Evolutionary conservation across 345 rosid species (phyloP).

Genomic region (Aethionema arabicum): DNA sequence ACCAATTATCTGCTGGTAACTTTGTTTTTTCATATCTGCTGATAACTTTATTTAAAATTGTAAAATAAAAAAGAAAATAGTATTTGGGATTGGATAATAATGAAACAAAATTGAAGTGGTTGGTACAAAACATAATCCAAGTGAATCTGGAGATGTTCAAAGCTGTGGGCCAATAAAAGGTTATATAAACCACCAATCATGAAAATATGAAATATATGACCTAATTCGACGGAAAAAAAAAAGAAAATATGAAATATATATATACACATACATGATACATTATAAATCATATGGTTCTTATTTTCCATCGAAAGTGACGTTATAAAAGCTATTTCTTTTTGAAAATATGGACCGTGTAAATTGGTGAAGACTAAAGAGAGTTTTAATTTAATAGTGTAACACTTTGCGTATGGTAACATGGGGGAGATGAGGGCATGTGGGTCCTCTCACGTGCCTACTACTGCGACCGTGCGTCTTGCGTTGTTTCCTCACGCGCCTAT

Average conservation of each 20-base stretch:
- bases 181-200: conserved; percentile 32
- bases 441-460: conserved; percentile 19
- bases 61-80: neutral
- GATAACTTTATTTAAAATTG: neutral
- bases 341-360: no score
- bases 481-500: conserved; percentile 30
- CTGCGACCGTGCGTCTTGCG: conserved; percentile 26
- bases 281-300: conserved; percentile 35
- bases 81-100: conserved; percentile 18
- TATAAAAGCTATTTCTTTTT: conserved; percentile 21
- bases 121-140: conserved; percentile 32
- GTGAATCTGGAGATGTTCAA: conserved; percentile 32
- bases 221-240: no score
- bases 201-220: conserved; percentile 23
- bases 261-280: conserved; percentile 21
- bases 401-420: conserved; percentile 33
- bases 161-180: conserved; percentile 30
- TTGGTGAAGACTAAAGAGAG: conserved; percentile 4
- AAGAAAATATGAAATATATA: conserved; percentile 26
- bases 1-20: conserved; percentile 28
- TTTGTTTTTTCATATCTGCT: conserved; percentile 10
- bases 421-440: conserved; percentile 36
- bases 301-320: conserved; percentile 33
- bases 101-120: conserved; percentile 24
- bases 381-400: neutral